phyloP scores from a whole-genome alignment of 75 land plant species.

The Selaginella tamariscina region DNA sequence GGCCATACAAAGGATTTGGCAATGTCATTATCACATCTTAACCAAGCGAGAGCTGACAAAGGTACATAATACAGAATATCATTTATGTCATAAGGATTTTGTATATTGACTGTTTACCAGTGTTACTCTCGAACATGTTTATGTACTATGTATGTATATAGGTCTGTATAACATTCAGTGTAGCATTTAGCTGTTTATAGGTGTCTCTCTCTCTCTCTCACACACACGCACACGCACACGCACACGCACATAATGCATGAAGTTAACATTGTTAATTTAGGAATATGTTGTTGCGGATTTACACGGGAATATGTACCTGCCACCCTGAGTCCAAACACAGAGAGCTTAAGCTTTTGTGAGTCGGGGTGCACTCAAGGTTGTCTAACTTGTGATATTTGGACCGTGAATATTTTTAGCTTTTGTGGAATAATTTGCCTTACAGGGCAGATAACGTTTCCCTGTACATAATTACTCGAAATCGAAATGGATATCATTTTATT shows the following conservation, averaged over 20 bases:
- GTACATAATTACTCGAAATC: too few relatives aligned
- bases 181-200: neutral
- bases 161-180: conserved; percentile 5
- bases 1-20: conserved; percentile 89
- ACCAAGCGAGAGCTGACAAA: conserved; percentile 88
- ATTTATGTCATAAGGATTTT: neutral
- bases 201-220: too few relatives aligned
- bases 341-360: conserved; percentile 56
- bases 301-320: conserved; percentile 63
- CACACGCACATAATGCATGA: conserved; percentile 59
- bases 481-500: too few relatives aligned
- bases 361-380: conserved; percentile 7
- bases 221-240: too few relatives aligned
- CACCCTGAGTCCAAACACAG: conserved; percentile 61
- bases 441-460: too few relatives aligned
- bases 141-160: neutral
- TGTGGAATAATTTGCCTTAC: too few relatives aligned
- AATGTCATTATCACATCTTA: conserved; percentile 80
- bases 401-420: too few relatives aligned
- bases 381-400: too few relatives aligned
- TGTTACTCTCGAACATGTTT: neutral
- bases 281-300: too few relatives aligned
- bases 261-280: too few relatives aligned
- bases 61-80: conserved; percentile 20
- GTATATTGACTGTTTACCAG: neutral